These are phyloP conservation scores for Edaphochlamys debaryana DNA, from an alignment of 139 green algal species.

Conservation along the genomic window DNA sequence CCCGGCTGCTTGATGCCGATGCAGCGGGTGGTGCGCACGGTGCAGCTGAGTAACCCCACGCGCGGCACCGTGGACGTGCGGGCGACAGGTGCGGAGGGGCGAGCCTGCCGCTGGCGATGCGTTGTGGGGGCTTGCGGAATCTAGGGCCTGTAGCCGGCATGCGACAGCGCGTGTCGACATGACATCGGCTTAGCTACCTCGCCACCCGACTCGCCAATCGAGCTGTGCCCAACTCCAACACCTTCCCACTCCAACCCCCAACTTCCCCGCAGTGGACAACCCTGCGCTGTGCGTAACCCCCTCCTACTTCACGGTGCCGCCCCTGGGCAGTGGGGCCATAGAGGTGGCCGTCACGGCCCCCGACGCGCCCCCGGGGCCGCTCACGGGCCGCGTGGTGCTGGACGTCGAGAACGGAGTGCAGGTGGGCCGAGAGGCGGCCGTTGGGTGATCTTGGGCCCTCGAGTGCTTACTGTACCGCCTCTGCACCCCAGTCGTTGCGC, in stretches of 20 bases:
- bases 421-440: no score
- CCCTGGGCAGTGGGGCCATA: not conserved
- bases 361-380: not conserved
- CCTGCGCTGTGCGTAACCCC: not conserved
- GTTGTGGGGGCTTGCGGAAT: no score
- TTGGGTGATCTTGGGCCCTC: no score
- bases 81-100: slow-evolving; percentile 9
- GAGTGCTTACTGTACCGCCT: no score
- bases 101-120: no score
- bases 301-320: not conserved
- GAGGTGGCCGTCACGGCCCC: slow-evolving; percentile 18
- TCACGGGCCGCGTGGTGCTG: not conserved
- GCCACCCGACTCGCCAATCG: no score
- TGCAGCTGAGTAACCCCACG: slow-evolving; percentile 49
- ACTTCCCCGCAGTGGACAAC: slow-evolving; percentile 1
- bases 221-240: no score
- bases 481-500: no score
- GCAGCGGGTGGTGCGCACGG: not conserved
- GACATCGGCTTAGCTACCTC: no score
- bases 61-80: slow-evolving; percentile 33
- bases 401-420: slow-evolving; percentile 7
- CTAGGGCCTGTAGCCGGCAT: no score
- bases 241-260: no score
- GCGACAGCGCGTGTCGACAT: no score
- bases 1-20: slow-evolving; percentile 47